These are phyloP conservation scores for Carnegiea gigantea DNA, from an alignment of 179 eudicot species.

Conservation along the genomic window DNA sequence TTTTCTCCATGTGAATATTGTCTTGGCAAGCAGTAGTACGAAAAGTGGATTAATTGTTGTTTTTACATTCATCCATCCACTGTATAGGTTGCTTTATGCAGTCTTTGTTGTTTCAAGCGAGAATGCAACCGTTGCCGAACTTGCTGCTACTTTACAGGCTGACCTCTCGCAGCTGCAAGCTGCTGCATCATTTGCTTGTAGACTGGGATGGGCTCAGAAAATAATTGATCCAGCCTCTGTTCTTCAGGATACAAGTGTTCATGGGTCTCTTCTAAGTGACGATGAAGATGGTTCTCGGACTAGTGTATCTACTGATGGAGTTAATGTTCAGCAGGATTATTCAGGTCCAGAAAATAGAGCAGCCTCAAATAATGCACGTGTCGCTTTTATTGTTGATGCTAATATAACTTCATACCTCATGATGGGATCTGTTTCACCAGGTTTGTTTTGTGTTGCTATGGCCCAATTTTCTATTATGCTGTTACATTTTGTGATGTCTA, in stretches of 20 bases:
- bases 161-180: conserved; percentile 93
- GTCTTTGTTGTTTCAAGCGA: conserved; percentile 98
- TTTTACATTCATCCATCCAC: conserved; percentile 21
- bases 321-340: conserved; percentile 47
- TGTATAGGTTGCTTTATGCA: conserved; percentile 88
- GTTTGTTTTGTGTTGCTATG: conserved; percentile 31
- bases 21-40: conserved; percentile 6
- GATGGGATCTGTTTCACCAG: conserved; percentile 99
- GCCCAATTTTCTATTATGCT: not conserved
- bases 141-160: conserved; percentile 93
- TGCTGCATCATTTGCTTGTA: conserved; percentile 99
- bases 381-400: conserved; percentile 97
- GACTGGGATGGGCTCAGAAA: conserved; percentile 98
- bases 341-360: conserved; percentile 54
- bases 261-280: conserved; percentile 66
- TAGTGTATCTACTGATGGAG: conserved; percentile 57
- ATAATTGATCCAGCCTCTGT: conserved; percentile 80
- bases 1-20: conserved; percentile 20
- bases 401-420: conserved; percentile 97
- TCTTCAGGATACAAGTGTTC: conserved; percentile 66
- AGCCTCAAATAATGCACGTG: conserved; percentile 64
- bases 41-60: conserved; percentile 12
- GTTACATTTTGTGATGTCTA: not conserved
- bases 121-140: conserved; percentile 96
- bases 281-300: conserved; percentile 74